These are phyloP conservation scores for Rhododendron vialii DNA, from an alignment of 148 eudicot genomes.

Conservation along the genomic window DNA sequence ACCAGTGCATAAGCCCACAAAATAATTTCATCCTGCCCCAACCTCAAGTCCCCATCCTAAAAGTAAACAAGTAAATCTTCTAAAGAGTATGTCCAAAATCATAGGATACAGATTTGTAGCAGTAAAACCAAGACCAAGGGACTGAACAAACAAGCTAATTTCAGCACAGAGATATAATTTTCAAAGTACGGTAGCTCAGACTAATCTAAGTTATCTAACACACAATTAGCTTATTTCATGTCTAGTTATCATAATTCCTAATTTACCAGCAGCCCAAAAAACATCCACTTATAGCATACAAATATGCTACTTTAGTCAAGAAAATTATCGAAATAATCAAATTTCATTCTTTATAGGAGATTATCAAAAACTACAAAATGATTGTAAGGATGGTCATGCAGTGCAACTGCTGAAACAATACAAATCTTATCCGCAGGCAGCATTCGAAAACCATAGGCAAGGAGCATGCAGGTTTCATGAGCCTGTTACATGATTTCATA, in stretches of 20 bases:
- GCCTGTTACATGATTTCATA: background rate
- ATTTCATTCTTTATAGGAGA: background rate
- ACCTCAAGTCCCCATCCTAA: background rate
- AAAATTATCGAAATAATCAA: background rate
- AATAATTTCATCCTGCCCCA: background rate
- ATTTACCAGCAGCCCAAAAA: background rate
- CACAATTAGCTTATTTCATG: background rate
- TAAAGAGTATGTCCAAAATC: background rate
- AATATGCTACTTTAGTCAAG: background rate
- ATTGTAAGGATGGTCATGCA: background rate
- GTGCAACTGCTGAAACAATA: background rate
- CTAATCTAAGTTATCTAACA: background rate
- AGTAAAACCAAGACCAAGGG: background rate
- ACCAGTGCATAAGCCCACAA: conserved; percentile 3
- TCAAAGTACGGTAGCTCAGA: background rate
- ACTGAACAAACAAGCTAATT: background rate
- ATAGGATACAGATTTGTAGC: background rate
- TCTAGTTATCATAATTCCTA: background rate
- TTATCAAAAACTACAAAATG: background rate
- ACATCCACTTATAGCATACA: background rate
- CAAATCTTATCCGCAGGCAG: background rate
- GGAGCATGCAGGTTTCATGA: background rate
- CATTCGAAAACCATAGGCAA: background rate
- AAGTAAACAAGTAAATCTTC: background rate
- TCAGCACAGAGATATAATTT: background rate